phyloP scores from a whole-genome alignment of 371 early-diverging fungal species.

The Basidiobolus meristosporus region DNA sequence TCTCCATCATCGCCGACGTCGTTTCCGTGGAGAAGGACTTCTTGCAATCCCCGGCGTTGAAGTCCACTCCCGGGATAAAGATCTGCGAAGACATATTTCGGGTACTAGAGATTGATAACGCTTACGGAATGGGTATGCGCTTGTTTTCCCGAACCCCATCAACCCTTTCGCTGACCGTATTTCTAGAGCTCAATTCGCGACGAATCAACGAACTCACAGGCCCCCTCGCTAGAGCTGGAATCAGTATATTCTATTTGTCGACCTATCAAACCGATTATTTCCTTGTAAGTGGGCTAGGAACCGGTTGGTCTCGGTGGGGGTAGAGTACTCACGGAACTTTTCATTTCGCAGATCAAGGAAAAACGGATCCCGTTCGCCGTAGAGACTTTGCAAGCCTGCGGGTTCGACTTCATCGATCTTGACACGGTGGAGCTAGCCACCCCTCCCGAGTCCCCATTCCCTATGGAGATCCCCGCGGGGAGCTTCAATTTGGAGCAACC shows the following conservation, averaged over 20 bases:
- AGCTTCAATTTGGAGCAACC: slow-evolving; percentile 4
- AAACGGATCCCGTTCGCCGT: slow-evolving; percentile 15
- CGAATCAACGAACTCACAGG: slow-evolving; percentile 52
- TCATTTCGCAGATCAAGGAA: slow-evolving; percentile 18
- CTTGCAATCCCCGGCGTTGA: slow-evolving; percentile 14
- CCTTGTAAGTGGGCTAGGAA: slow-evolving; percentile 39
- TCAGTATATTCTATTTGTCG: slow-evolving; percentile 47
- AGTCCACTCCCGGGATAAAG: slow-evolving; percentile 14
- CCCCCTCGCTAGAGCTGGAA: slow-evolving; percentile 39
- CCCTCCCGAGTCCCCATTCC: slow-evolving; percentile 2
- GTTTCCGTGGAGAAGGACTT: slow-evolving; percentile 26
- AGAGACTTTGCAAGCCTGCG: not conserved
- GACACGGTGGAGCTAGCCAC: slow-evolving; percentile 14
- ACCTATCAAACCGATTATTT: slow-evolving; percentile 59
- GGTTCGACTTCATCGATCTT: slow-evolving; percentile 9
- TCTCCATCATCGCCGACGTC: slow-evolving; percentile 42
- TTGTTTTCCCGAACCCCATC: not conserved
- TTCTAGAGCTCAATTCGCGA: not conserved
- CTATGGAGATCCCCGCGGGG: slow-evolving; percentile 1
- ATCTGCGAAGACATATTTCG: slow-evolving; percentile 33
- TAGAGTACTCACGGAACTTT: slow-evolving; percentile 1
- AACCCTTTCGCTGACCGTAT: not conserved
- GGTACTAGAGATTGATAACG: slow-evolving; percentile 49
- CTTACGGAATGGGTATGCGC: slow-evolving; percentile 32
- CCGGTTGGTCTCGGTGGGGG: too few species aligned